Evolutionary conservation across 177 flowering plant genomes (phyloP).

Genomic region (Telopea speciosissima): DNA sequence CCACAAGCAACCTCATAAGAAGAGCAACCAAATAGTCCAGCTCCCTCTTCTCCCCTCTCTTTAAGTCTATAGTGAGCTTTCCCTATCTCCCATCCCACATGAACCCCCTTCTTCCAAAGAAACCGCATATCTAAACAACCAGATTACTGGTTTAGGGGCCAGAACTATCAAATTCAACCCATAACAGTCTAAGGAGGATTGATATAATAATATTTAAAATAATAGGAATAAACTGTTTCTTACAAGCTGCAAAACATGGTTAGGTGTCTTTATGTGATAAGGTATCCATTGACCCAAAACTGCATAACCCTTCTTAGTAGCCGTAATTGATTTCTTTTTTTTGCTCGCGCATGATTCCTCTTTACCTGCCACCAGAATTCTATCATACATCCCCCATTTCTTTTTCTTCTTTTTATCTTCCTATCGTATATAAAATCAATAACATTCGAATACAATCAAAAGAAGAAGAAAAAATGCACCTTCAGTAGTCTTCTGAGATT

Average conservation of each 20-base stretch:
- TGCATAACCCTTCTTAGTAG: constrained; percentile 80
- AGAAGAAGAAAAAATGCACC: too few species aligned
- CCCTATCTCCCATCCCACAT: background rate
- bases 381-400: background rate
- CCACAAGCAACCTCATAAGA: too few species aligned
- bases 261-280: constrained; percentile 58
- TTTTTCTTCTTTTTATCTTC: background rate
- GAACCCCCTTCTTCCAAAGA: background rate
- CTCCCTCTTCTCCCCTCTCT: background rate
- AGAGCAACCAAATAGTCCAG: background rate
- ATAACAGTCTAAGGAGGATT: background rate
- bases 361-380: constrained; percentile 21
- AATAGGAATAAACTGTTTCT: constrained; percentile 2
- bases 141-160: background rate
- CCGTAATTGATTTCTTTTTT: constrained; percentile 58
- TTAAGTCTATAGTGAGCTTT: background rate
- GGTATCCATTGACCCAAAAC: constrained; percentile 83
- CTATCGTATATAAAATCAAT: too few species aligned
- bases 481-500: constrained; percentile 10
- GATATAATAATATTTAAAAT: background rate
- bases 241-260: constrained; percentile 71
- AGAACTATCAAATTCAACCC: background rate
- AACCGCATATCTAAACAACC: background rate
- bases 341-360: constrained; percentile 28
- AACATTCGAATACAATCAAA: background rate